These are phyloP conservation scores for Camelina neglecta DNA, from an alignment of 345 rosid genomes.

Conservation along the genomic window DNA sequence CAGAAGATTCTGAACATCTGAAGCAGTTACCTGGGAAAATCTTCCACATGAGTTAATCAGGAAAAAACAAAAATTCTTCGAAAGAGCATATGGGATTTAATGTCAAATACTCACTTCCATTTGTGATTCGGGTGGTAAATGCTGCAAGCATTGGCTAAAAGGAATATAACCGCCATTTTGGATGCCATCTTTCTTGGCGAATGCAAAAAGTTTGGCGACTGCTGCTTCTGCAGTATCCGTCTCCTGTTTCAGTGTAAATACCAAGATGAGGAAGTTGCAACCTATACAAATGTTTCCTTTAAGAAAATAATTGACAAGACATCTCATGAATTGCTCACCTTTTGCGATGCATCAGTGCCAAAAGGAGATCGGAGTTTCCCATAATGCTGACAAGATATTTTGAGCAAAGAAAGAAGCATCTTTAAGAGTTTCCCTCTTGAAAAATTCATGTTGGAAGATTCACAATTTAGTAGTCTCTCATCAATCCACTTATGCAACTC, in stretches of 20 bases:
- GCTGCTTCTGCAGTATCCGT: slow-evolving; percentile 89
- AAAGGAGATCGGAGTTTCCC: slow-evolving; percentile 97
- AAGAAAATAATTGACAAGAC: slow-evolving; percentile 1
- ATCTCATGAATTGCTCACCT: slow-evolving; percentile 52
- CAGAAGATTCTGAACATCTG: slow-evolving; percentile 90
- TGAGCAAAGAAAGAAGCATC: slow-evolving; percentile 86
- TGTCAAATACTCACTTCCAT: slow-evolving; percentile 60
- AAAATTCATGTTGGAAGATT: slow-evolving; percentile 61
- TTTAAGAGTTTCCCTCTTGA: slow-evolving; percentile 62
- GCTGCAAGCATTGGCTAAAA: slow-evolving; percentile 73
- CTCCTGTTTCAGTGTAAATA: slow-evolving; percentile 54
- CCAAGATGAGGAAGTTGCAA: slow-evolving; percentile 21
- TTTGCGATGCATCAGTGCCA: slow-evolving; percentile 64
- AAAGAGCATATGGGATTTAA: slow-evolving; percentile 10
- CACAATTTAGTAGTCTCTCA: slow-evolving; percentile 72
- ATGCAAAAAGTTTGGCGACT: slow-evolving; percentile 91
- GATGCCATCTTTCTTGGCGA: slow-evolving; percentile 62
- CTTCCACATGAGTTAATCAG: slow-evolving; percentile 21
- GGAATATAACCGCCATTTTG: slow-evolving; percentile 60
- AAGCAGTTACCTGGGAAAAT: slow-evolving; percentile 72
- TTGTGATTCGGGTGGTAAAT: slow-evolving; percentile 85
- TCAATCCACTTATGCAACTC: slow-evolving; percentile 97
- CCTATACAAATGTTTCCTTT: slow-evolving; percentile 4
- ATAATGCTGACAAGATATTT: slow-evolving; percentile 89
- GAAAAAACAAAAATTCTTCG: slow-evolving; percentile 11